phyloP scores from a whole-genome alignment of 2,329 filamentous ascomycete genomes.

The Chrysosporium queenslandicum region DNA sequence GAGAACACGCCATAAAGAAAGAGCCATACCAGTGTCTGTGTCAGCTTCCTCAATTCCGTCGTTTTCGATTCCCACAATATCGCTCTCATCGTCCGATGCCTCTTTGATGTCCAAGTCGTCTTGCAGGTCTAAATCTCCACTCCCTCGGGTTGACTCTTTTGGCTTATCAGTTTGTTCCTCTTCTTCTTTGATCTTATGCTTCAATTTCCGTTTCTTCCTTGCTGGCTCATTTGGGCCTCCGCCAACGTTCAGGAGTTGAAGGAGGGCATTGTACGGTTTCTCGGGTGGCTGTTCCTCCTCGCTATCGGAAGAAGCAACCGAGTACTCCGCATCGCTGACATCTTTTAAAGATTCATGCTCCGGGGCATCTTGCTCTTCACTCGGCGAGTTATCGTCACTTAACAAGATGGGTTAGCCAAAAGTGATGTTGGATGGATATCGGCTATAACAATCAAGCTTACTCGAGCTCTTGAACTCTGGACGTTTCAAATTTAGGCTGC shows the following conservation, averaged over 20 bases:
- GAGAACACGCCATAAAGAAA: slow-evolving; percentile 1
- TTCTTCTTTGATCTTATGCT: slow-evolving; percentile 21
- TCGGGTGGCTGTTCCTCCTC: slow-evolving; percentile 32
- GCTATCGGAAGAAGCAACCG: slow-evolving; percentile 29
- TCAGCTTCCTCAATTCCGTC: slow-evolving; percentile 29
- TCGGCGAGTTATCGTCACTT: slow-evolving; percentile 1
- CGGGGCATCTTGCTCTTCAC: slow-evolving; percentile 16
- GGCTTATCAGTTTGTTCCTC: slow-evolving; percentile 10
- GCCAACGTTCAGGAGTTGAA: slow-evolving; percentile 45
- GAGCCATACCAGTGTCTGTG: slow-evolving; percentile 10
- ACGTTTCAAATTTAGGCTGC: slow-evolving; percentile 25
- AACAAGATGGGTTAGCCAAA: not conserved
- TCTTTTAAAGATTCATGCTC: slow-evolving; percentile 31
- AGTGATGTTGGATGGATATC: not conserved
- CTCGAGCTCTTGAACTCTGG: slow-evolving; percentile 33
- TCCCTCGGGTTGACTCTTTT: slow-evolving; percentile 33
- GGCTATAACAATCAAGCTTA: slow-evolving; percentile 20
- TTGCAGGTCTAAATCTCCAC: slow-evolving; percentile 24
- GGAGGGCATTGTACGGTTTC: slow-evolving; percentile 47
- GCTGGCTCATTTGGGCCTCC: slow-evolving; percentile 36
- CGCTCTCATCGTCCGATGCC: slow-evolving; percentile 35
- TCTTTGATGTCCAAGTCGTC: slow-evolving; percentile 40
- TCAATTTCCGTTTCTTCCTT: slow-evolving; percentile 46
- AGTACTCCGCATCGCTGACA: slow-evolving; percentile 21
- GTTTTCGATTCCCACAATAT: slow-evolving; percentile 23